Evolutionary conservation across 176 grass and related monocot species (phyloP).

Genomic region (maize (Zea mays)): DNA sequence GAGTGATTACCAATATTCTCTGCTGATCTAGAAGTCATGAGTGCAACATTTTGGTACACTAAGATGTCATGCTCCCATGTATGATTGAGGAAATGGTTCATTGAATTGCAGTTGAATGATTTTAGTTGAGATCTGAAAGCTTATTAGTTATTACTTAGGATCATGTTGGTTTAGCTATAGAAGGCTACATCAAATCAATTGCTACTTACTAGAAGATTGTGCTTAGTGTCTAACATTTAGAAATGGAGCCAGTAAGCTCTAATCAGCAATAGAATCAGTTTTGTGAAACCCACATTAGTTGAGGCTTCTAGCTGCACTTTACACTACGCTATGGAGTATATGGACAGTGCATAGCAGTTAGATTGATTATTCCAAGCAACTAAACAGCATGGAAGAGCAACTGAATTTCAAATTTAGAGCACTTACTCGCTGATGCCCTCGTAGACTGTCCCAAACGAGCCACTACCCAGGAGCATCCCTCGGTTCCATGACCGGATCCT

Average conservation of each 20-base stretch:
- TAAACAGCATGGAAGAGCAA: background rate
- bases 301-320: background rate
- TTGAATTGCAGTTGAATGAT: no score
- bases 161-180: no score
- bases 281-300: background rate
- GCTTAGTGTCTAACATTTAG: conserved; percentile 22
- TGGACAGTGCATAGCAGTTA: background rate
- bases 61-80: no score
- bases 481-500: conserved; percentile 69
- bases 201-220: background rate
- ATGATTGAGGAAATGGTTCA: no score
- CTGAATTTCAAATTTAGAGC: background rate
- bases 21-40: no score
- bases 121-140: no score
- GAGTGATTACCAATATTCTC: no score
- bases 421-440: conserved; percentile 85
- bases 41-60: no score
- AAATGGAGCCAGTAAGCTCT: conserved; percentile 8
- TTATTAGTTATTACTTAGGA: no score
- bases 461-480: conserved; percentile 59
- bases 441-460: conserved; percentile 68
- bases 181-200: background rate
- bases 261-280: conserved; percentile 19
- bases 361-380: background rate
- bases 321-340: background rate